Conservation (phyloP, 306 rosid species). For the Benincasa hispida region DNA sequence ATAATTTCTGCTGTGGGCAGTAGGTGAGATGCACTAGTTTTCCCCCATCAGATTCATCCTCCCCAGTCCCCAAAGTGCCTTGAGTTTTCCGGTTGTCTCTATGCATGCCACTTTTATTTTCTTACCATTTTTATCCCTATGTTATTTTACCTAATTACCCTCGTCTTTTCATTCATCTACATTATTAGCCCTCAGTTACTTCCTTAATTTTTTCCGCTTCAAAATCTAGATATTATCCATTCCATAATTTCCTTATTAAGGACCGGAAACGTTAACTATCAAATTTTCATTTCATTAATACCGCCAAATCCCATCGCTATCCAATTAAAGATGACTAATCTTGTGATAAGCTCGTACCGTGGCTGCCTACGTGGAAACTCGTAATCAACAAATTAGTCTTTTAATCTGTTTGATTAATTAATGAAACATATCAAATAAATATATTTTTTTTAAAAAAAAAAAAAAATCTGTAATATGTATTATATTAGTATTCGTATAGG, state of each 20-base stretch:
- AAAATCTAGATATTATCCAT: neutral
- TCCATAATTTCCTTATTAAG: neutral
- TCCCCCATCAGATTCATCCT: neutral
- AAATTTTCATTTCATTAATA: neutral
- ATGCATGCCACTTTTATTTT: neutral
- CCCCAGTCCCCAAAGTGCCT: neutral
- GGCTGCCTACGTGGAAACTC: neutral
- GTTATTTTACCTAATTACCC: neutral
- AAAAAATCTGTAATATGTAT: neutral
- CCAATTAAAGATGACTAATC: neutral
- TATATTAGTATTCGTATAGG: neutral
- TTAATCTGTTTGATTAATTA: neutral
- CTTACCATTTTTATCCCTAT: neutral
- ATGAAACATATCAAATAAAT: neutral
- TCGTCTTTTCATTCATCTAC: neutral
- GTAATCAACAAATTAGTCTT: neutral
- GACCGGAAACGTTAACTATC: neutral
- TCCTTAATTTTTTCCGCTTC: neutral
- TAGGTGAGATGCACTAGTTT: neutral
- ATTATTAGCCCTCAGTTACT: neutral
- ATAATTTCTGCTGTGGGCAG: neutral
- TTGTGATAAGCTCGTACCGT: neutral
- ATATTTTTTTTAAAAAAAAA: too few species aligned
- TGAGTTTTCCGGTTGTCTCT: neutral
- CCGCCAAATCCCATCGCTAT: neutral